Base-by-base conservation (phyloP, 1,284 basidiomycete genomes). In the Cryptococcus depauperatus region DNA sequence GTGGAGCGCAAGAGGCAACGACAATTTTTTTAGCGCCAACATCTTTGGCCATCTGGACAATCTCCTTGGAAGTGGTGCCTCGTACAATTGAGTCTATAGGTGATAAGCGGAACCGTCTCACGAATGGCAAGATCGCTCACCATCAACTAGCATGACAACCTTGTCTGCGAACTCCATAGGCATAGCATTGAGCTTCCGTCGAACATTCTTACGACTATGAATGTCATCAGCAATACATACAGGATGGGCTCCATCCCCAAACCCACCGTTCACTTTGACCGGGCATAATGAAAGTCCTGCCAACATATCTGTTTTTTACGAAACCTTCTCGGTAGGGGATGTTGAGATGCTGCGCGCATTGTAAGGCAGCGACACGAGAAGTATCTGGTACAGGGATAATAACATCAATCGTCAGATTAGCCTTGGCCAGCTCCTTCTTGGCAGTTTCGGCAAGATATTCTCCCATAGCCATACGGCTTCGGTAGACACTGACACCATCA, bases 371-470 rank as follows among this genome's bases (percentile, higher is more conserved):
- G 0, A 97, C 93, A 46, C 95, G 80, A 29, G 87, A 90, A 1
- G 95, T 98, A 68, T 99, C 95, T 11, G 95, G 95, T 1, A 96
- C 93, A 19, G 95, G 95, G 64, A 99, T 97, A 54, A 99, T 91
- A 19, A 99, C 95, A 68, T 96, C 91, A 38, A 92, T 80, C 19
- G 75, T 74, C 39, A 93, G 71, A 30, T 82, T 77, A 39, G 81
- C 79, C 53, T 80, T 78, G 38, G 75, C 69, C 41, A 98, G 73
- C 39, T 91, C 80, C 30, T 80, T 77, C 65, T 79, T 74, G 23
- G 92, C 89, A 69, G 92, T 86, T 44, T 82, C 83, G 2, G 93
- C 95, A 41, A 99, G 80, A 23, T 84, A 81, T 69, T 98, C 93
- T 48, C 95, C 95, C 95, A 99, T 99, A 5, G 92, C 90, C 93